Percentiles rank a stretch among this genome's conserved stretches.
These are phyloP conservation scores for Saccharomyces pastorianus DNA, from an alignment of 1,139 yeast species.

Conservation along the genomic window DNA sequence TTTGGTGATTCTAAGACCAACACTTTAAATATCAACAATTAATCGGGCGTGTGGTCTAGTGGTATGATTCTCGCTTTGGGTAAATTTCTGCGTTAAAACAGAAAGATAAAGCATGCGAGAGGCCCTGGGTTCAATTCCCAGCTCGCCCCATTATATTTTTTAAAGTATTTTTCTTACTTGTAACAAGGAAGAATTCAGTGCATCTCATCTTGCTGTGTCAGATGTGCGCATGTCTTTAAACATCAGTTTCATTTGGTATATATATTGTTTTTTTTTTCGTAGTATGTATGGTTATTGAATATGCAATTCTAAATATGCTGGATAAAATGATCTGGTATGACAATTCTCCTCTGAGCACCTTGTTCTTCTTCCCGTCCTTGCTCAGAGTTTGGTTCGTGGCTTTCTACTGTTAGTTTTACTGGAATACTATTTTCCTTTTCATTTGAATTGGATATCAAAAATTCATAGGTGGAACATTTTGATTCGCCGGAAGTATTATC, in stretches of 20 bases:
- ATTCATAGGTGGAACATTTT: not conserved
- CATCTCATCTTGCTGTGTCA: no score
- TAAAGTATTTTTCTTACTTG: no score
- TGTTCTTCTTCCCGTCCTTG: not conserved
- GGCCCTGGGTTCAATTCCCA: slow-evolving; percentile 9
- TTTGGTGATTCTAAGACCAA: no score
- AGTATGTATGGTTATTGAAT: not conserved
- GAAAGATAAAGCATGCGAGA: no score
- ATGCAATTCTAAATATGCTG: not conserved
- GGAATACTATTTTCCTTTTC: not conserved
- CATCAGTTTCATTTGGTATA: no score
- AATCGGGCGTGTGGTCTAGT: no score
- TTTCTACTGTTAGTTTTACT: not conserved
- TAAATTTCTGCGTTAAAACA: no score
- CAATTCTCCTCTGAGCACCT: not conserved
- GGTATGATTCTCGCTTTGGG: no score
- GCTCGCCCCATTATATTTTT: slow-evolving; percentile 5
- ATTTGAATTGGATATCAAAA: not conserved
- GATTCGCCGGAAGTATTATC: not conserved
- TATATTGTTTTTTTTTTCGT: not conserved
- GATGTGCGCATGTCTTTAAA: no score
- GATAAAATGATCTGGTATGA: not conserved
- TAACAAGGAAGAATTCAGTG: no score
- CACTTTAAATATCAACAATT: no score
- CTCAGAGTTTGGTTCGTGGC: not conserved